Conservation (phyloP, 352 stramenopile genomes). For the Paralagenidium karlingii region DNA sequence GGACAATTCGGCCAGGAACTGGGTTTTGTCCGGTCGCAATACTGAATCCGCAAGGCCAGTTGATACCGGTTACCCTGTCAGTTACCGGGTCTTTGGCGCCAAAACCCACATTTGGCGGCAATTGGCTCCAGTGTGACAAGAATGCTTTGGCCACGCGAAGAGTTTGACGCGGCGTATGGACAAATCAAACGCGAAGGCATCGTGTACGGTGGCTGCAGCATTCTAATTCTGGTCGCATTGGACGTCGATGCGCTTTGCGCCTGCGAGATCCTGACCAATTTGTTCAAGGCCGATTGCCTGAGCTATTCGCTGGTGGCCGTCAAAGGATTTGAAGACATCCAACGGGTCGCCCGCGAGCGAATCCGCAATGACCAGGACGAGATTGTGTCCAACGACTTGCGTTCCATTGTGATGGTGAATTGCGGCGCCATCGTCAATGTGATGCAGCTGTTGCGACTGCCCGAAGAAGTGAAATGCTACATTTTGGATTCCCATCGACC, state of each 20-base stretch:
- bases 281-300: constrained; percentile 62
- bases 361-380: constrained; percentile 3
- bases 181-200: constrained; percentile 75
- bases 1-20: too few relatives aligned
- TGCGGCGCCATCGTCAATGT: constrained; percentile 91
- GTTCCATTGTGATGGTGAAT: constrained; percentile 90
- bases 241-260: constrained; percentile 93
- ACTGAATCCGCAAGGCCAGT: too few relatives aligned
- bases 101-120: too few relatives aligned
- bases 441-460: constrained; percentile 62
- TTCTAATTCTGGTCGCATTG: constrained; percentile 89
- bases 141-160: constrained; percentile 77
- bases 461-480: constrained; percentile 75
- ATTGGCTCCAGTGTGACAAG: too few relatives aligned
- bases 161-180: constrained; percentile 75
- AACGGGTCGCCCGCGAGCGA: constrained; percentile 51
- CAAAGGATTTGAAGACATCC: constrained; percentile 75
- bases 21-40: too few relatives aligned
- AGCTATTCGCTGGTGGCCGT: constrained; percentile 68
- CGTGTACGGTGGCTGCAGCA: constrained; percentile 53
- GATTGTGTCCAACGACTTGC: constrained; percentile 63
- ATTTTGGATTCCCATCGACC: constrained; percentile 93
- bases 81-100: too few relatives aligned
- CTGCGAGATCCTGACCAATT: constrained; percentile 86
- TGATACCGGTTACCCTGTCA: too few relatives aligned